phyloP scores from a whole-genome alignment of 306 rosid species.

The Cucumis melo region DNA sequence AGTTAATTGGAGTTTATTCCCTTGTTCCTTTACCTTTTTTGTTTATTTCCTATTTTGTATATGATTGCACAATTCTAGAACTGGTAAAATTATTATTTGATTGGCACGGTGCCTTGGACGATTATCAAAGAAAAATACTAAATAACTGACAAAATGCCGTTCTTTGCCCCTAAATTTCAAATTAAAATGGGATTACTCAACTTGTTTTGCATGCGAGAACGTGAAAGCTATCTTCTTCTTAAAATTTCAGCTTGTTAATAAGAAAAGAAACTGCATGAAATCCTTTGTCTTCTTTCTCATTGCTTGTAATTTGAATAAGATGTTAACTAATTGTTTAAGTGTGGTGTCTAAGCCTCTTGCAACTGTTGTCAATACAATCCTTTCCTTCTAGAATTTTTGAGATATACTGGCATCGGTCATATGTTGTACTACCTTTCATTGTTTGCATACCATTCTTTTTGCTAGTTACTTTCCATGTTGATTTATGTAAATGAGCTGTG shows the following conservation, averaged over 20 bases:
- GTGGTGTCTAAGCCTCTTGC: constrained; percentile 7
- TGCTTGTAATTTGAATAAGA: background rate
- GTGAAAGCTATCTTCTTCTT: background rate
- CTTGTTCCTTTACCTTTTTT: background rate
- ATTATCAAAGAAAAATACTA: background rate
- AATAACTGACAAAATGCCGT: background rate
- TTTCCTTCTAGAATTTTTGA: constrained; percentile 18
- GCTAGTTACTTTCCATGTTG: constrained; percentile 1
- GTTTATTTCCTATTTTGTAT: background rate
- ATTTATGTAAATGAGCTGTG: constrained; percentile 21
- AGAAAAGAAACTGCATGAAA: background rate
- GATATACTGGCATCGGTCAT: constrained; percentile 15
- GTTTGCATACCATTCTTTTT: constrained; percentile 4
- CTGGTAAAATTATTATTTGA: background rate
- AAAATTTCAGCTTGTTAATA: background rate
- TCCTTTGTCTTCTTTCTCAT: background rate
- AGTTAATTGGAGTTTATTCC: constrained; percentile 14
- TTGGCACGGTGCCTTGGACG: background rate
- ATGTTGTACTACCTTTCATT: constrained; percentile 11
- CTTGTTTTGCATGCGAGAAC: background rate
- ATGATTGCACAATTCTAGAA: background rate
- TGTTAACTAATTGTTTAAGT: constrained; percentile 1
- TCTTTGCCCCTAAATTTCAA: background rate
- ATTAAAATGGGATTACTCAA: background rate
- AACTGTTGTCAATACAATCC: constrained; percentile 16